Evolutionary conservation across 176 grass and related monocot species (phyloP).

Genomic region (Microstegium vimineum): DNA sequence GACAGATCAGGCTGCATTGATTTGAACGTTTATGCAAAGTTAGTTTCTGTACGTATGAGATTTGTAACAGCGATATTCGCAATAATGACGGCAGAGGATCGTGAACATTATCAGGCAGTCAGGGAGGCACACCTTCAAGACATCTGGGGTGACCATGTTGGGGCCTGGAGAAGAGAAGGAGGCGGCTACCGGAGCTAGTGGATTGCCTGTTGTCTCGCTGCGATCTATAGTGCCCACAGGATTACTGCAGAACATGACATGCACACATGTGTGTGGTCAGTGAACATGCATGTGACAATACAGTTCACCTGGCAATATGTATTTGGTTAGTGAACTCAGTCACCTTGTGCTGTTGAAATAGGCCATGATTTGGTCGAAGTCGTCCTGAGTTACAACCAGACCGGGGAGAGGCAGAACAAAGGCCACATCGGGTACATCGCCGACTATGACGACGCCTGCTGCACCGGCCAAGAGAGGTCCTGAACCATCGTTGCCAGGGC

Average conservation of each 20-base stretch:
- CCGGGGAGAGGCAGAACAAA: neutral
- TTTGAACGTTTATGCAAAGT: too few relatives aligned
- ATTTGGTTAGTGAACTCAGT: neutral
- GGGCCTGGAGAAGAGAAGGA: slow-evolving; percentile 46
- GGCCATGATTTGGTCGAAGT: neutral
- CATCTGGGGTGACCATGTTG: slow-evolving; percentile 27
- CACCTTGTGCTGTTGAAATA: slow-evolving; percentile 12
- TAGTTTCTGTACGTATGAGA: too few relatives aligned
- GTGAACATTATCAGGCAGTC: neutral
- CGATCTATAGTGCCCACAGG: slow-evolving; percentile 26
- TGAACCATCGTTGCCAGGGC: neutral
- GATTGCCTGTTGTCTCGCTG: neutral
- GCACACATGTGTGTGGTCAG: too few relatives aligned
- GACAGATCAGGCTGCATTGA: neutral
- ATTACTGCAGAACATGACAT: neutral
- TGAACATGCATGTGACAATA: too few relatives aligned
- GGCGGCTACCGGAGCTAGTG: slow-evolving; percentile 22
- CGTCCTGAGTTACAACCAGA: neutral
- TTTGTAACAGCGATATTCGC: too few relatives aligned
- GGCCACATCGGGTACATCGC: neutral
- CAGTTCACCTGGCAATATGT: too few relatives aligned
- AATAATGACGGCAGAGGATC: too few relatives aligned
- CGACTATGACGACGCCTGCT: neutral
- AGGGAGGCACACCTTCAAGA: slow-evolving; percentile 34
- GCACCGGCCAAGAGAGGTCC: neutral